Evolutionary conservation across 148 eudicot genomes (phyloP).

Genomic region (Beta vulgaris): DNA sequence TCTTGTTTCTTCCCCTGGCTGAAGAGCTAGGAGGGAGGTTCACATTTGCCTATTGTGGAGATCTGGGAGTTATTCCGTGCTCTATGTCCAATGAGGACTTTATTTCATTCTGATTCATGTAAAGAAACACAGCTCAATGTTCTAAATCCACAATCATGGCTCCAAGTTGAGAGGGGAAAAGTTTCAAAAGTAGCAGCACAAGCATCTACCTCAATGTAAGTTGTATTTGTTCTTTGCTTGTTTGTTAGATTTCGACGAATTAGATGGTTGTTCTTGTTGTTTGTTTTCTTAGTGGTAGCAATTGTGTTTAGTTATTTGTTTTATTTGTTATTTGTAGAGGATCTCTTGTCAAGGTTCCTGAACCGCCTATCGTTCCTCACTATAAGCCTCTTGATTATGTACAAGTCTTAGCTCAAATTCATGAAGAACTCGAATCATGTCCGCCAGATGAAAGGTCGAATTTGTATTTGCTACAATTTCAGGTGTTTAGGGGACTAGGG

Average conservation of each 20-base stretch:
- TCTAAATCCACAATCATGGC: constrained; percentile 93
- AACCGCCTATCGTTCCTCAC: constrained; percentile 72
- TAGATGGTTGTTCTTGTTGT: constrained; percentile 6
- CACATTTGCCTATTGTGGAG: constrained; percentile 70
- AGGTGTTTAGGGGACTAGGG: constrained; percentile 93
- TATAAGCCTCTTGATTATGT: constrained; percentile 95
- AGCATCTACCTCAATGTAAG: constrained; percentile 80
- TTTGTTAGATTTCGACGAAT: neutral
- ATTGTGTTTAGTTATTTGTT: constrained; percentile 11
- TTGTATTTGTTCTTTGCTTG: constrained; percentile 2
- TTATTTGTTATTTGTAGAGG: constrained; percentile 59
- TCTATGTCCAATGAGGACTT: constrained; percentile 92
- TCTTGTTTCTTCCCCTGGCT: constrained; percentile 11
- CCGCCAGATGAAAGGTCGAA: constrained; percentile 52
- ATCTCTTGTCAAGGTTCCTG: constrained; percentile 85
- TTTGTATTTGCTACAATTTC: constrained; percentile 77
- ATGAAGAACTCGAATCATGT: constrained; percentile 87
- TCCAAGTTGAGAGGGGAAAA: constrained; percentile 96
- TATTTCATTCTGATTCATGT: constrained; percentile 78
- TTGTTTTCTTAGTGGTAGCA: constrained; percentile 6
- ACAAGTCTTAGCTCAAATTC: constrained; percentile 87
- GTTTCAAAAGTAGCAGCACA: constrained; percentile 57
- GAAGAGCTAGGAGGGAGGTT: constrained; percentile 24
- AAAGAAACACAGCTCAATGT: constrained; percentile 82
- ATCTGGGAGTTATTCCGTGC: constrained; percentile 75